Conservation (phyloP, 108 stramenopile genomes). For the Craspedostauros australis region DNA sequence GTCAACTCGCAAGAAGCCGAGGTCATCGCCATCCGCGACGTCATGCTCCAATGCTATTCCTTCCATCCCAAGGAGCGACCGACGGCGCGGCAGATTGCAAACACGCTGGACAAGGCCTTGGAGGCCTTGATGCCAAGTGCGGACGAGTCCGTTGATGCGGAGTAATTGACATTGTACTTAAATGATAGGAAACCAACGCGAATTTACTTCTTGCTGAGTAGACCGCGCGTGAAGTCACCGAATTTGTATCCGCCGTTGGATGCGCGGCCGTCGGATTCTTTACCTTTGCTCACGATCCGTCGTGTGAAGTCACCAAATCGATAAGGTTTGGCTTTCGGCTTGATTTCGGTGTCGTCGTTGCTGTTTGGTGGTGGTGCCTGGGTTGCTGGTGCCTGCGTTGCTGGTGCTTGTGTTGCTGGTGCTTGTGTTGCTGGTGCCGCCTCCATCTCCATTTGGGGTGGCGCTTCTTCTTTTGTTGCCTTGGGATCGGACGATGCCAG, state of each 20-base stretch:
- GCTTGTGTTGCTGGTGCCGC: too few relatives aligned
- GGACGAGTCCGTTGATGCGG: background rate
- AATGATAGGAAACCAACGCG: too few relatives aligned
- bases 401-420: too few relatives aligned
- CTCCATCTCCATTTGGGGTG: too few relatives aligned
- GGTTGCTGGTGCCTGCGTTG: too few relatives aligned
- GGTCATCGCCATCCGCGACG: slow-evolving; percentile 56
- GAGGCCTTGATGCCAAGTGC: too few relatives aligned
- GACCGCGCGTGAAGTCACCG: slow-evolving; percentile 2
- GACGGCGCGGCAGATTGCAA: slow-evolving; percentile 47
- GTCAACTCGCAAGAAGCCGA: slow-evolving; percentile 39
- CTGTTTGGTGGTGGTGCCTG: too few relatives aligned
- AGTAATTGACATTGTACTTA: too few relatives aligned
- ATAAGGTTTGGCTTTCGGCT: too few relatives aligned
- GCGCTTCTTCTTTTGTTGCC: too few relatives aligned
- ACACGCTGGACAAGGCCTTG: slow-evolving; percentile 32
- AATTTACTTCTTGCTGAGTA: background rate
- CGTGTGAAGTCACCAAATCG: background rate
- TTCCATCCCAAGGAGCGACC: slow-evolving; percentile 50
- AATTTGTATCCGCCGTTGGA: background rate
- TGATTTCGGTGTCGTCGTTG: too few relatives aligned
- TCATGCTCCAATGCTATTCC: slow-evolving; percentile 56
- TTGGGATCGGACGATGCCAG: too few relatives aligned
- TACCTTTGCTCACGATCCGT: background rate
- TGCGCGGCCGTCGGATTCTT: background rate